These are phyloP conservation scores for Cinchona pubescens DNA, from an alignment of 257 asterid genomes.

Conservation along the genomic window DNA sequence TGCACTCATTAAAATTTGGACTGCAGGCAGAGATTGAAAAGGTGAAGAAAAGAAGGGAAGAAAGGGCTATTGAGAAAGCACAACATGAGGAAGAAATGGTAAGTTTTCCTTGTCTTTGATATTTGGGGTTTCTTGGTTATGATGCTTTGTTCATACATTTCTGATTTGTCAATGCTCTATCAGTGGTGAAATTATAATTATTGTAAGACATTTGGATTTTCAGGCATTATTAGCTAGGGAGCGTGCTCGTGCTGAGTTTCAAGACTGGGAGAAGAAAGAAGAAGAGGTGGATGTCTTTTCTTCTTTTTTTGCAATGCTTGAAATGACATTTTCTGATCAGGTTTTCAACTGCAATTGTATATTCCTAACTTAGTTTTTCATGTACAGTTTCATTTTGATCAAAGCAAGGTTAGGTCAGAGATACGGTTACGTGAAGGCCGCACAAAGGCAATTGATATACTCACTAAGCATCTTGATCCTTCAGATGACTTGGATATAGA, in stretches of 20 bases:
- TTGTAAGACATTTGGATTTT: conserved; percentile 15
- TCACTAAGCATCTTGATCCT: conserved; percentile 83
- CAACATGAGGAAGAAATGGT: conserved; percentile 98
- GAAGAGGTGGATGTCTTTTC: conserved; percentile 55
- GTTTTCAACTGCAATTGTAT: conserved; percentile 14
- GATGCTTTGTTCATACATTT: conserved; percentile 1
- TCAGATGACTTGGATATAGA: conserved; percentile 76
- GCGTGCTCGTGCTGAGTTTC: conserved; percentile 96
- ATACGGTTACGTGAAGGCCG: conserved; percentile 94
- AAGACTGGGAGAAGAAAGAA: conserved; percentile 99
- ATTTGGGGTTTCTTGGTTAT: not conserved
- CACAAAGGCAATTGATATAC: conserved; percentile 82
- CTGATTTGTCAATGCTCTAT: not conserved
- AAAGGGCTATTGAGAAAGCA: conserved; percentile 93
- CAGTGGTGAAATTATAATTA: conserved; percentile 1
- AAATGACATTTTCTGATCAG: not conserved
- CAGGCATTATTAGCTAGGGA: conserved; percentile 88
- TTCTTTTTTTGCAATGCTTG: not conserved
- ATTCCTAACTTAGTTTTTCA: conserved; percentile 18
- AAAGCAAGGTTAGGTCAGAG: conserved; percentile 91
- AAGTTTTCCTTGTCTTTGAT: conserved; percentile 13
- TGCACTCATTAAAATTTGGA: conserved; percentile 9
- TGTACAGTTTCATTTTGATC: conserved; percentile 90
- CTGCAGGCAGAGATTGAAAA: conserved; percentile 89
- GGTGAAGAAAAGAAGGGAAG: conserved; percentile 94